phyloP scores from a whole-genome alignment of 306 rosid genomes.

The Cucumis sativus region Cucumber_9930_V3 NC_026660.2:29676001-29676500 shows the following conservation, averaged over 20 bases:
- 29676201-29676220: neutral
- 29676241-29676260: neutral
- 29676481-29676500: neutral
- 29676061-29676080: neutral
- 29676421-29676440: neutral
- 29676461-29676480: neutral
- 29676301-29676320: neutral
- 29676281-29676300: neutral
- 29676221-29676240: neutral
- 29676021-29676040: neutral
- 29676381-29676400: neutral
- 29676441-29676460: neutral
- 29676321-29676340: neutral
- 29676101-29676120: neutral
- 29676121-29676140: neutral
- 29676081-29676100: neutral
- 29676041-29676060: neutral
- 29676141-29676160: neutral
- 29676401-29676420: neutral
- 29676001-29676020: neutral
- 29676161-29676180: neutral
- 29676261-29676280: neutral
- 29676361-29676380: neutral
- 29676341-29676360: neutral
- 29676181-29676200: neutral